Percentiles rank a stretch among this genome's conserved stretches.
phyloP scores from a whole-genome alignment of 164 flowering plant genomes.

The Aristolochia californica region DNA sequence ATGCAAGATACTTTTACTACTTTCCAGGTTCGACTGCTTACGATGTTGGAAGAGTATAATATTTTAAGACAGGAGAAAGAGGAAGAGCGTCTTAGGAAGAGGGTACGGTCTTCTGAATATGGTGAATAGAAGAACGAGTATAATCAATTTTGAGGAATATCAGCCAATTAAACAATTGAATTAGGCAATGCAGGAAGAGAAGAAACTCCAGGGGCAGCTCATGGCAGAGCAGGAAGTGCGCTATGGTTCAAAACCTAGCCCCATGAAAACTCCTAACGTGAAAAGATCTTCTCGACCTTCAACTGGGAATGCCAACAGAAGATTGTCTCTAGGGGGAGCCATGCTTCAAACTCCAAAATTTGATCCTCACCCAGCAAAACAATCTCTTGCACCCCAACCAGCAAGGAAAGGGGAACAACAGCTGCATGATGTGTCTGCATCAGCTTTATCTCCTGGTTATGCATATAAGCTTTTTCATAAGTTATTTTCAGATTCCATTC shows the following conservation, averaged over 20 bases:
- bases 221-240: conserved; percentile 1
- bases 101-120: conserved; percentile 30
- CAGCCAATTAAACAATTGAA: background rate
- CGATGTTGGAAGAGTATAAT: conserved; percentile 80
- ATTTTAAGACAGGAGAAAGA: conserved; percentile 73
- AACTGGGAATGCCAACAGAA: background rate
- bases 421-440: conserved; percentile 24
- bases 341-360: conserved; percentile 43
- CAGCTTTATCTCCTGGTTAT: conserved; percentile 39
- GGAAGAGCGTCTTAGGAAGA: conserved; percentile 59
- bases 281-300: conserved; percentile 1
- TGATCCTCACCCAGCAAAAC: conserved; percentile 26
- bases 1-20: background rate
- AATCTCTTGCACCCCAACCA: conserved; percentile 25
- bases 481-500: background rate
- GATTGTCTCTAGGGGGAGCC: background rate
- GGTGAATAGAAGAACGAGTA: too few relatives aligned
- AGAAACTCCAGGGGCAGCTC: conserved; percentile 35
- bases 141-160: background rate
- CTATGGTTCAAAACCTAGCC: conserved; percentile 1
- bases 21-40: conserved; percentile 56
- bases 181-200: conserved; percentile 58
- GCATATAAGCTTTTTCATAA: background rate
- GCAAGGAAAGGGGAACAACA: conserved; percentile 28
- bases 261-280: background rate